phyloP scores from a whole-genome alignment of 108 stramenopile species.

The Skeletonema menzelii region DNA sequence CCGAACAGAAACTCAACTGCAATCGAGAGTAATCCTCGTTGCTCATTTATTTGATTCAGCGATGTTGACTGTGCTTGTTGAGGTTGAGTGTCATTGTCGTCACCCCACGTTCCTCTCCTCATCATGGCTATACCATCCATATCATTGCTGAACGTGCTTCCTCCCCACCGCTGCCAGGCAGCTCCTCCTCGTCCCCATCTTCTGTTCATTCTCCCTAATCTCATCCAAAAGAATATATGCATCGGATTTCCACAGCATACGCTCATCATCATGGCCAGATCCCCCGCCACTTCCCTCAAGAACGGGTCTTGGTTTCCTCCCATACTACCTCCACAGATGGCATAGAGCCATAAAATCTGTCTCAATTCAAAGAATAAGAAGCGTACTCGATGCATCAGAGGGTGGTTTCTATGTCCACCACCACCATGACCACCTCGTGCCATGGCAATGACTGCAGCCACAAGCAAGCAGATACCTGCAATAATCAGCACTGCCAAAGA shows the following conservation, averaged over 20 bases:
- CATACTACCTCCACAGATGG: conserved; percentile 68
- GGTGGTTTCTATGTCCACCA: conserved; percentile 30
- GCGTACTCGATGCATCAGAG: conserved; percentile 56
- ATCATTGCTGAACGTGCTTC: conserved; percentile 3
- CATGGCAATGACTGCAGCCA: conserved; percentile 78
- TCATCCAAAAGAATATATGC: conserved; percentile 68
- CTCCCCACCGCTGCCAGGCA: conserved; percentile 31
- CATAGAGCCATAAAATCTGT: conserved; percentile 83
- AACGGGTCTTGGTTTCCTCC: conserved; percentile 64
- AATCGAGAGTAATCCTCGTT: conserved; percentile 69
- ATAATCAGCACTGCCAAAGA: conserved; percentile 68
- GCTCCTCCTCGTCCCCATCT: conserved; percentile 23
- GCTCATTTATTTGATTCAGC: conserved; percentile 12
- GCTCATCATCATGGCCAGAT: conserved; percentile 62
- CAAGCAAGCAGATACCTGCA: conserved; percentile 58
- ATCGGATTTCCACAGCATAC: conserved; percentile 72
- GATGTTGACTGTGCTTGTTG: conserved; percentile 8
- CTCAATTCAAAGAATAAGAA: conserved; percentile 61
- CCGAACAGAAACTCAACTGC: conserved; percentile 88
- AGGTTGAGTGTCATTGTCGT: conserved; percentile 7
- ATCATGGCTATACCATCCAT: conserved; percentile 47
- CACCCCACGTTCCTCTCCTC: conserved; percentile 41
- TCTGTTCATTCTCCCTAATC: conserved; percentile 51
- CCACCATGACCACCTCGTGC: conserved; percentile 49
- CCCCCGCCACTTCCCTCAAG: conserved; percentile 78